Conservation (phyloP, 345 rosid genomes). For the Anastatica hierochuntica region DNA sequence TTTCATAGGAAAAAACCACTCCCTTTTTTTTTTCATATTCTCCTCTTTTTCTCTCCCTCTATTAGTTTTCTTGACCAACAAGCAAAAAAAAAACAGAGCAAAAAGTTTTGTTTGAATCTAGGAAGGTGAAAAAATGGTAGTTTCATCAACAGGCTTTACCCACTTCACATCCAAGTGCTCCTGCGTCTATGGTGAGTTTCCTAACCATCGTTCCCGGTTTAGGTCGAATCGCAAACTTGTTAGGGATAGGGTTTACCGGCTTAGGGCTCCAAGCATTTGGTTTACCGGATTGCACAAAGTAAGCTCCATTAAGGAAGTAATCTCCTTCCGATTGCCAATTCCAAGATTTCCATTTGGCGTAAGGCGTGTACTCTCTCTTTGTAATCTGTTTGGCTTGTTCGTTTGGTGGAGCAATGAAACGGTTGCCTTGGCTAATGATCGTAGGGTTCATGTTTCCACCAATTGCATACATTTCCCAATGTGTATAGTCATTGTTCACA, state of each 20-base stretch:
- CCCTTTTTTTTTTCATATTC: no score
- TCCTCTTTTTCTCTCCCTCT: neutral
- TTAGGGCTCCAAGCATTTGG: conserved; percentile 20
- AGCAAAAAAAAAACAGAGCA: neutral
- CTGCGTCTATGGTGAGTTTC: conserved; percentile 39
- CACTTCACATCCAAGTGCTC: conserved; percentile 35
- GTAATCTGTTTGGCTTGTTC: conserved; percentile 38
- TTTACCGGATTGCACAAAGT: conserved; percentile 52
- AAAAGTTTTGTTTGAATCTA: no score
- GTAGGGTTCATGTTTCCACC: conserved; percentile 60
- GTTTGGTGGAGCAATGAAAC: conserved; percentile 62
- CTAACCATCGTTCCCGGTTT: conserved; percentile 37
- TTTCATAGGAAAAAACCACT: no score
- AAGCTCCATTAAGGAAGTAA: conserved; percentile 55
- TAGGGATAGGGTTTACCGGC: neutral
- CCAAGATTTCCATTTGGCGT: conserved; percentile 46
- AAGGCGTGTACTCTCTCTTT: conserved; percentile 39
- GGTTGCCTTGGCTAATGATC: conserved; percentile 65
- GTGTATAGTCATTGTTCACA: conserved; percentile 72
- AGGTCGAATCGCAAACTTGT: conserved; percentile 29
- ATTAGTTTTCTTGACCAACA: neutral
- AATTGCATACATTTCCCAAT: conserved; percentile 62
- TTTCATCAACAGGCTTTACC: conserved; percentile 20
- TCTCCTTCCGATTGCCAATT: conserved; percentile 68
- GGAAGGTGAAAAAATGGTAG: neutral